A percentile compares a stretch with the other conserved stretches of the same genome.
phyloP scores from a whole-genome alignment of 441 rosid species.

The Omphalea diandra region DNA sequence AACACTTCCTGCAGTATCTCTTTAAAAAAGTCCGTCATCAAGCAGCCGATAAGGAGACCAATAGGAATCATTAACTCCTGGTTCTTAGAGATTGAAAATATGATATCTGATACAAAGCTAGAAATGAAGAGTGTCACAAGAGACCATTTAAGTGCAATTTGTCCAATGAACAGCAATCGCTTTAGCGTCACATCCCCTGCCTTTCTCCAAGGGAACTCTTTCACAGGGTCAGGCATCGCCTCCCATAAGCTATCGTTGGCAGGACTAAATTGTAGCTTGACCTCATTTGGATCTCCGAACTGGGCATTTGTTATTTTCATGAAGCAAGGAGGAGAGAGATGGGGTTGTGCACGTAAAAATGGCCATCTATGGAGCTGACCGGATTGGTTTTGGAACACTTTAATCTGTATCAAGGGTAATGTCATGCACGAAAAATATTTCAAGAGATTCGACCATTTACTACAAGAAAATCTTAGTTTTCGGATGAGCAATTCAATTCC shows the following conservation, averaged over 20 bases:
- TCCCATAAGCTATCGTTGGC: slow-evolving; percentile 36
- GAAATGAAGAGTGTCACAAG: slow-evolving; percentile 25
- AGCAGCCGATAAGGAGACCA: slow-evolving; percentile 46
- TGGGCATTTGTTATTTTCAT: slow-evolving; percentile 27
- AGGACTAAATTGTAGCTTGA: slow-evolving; percentile 22
- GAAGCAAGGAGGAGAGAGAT: slow-evolving; percentile 15
- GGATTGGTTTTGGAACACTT: slow-evolving; percentile 22
- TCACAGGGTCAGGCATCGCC: slow-evolving; percentile 31
- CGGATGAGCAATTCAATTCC: background rate
- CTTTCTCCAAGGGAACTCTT: slow-evolving; percentile 45
- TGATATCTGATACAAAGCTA: slow-evolving; percentile 40
- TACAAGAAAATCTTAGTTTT: too few species aligned
- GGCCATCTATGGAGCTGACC: slow-evolving; percentile 18
- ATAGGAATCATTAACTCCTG: slow-evolving; percentile 46
- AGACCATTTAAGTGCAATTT: slow-evolving; percentile 40
- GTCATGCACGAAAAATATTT: background rate
- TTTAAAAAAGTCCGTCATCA: slow-evolving; percentile 37
- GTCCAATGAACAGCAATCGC: slow-evolving; percentile 28
- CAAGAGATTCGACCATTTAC: background rate
- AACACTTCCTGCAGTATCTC: slow-evolving; percentile 32
- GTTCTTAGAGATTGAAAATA: slow-evolving; percentile 35
- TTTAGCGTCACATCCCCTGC: slow-evolving; percentile 31
- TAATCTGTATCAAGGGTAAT: slow-evolving; percentile 27
- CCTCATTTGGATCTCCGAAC: slow-evolving; percentile 34
- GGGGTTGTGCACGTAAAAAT: background rate